phyloP scores from a whole-genome alignment of 78 protist genomes.

The Protostelium mycophagum region DNA sequence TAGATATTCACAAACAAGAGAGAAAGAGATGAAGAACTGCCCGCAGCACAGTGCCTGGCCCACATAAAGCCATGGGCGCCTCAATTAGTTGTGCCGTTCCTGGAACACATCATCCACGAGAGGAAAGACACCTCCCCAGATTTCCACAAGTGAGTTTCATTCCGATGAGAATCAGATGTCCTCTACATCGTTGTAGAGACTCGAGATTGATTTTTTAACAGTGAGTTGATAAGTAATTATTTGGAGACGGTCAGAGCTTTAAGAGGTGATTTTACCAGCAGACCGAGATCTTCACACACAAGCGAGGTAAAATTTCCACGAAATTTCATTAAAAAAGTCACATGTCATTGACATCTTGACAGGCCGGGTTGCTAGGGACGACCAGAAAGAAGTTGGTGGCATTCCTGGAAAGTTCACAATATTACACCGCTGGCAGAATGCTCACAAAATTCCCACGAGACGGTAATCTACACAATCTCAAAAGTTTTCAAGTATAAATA shows the following conservation, averaged over 20 bases:
- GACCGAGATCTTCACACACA: neutral
- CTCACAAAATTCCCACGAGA: conserved; percentile 48
- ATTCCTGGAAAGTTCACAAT: conserved; percentile 56
- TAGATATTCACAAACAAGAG: conserved; percentile 47
- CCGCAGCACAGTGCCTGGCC: conserved; percentile 29
- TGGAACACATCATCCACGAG: conserved; percentile 38
- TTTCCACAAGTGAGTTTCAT: no score
- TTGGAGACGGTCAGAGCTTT: conserved; percentile 13
- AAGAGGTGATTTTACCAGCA: neutral
- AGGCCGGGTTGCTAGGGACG: conserved; percentile 30
- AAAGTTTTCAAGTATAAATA: no score
- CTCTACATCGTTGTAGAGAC: no score
- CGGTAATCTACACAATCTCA: neutral
- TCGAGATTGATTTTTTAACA: no score
- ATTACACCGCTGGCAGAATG: conserved; percentile 57
- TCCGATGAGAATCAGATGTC: no score
- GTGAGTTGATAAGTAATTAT: conserved; percentile 42
- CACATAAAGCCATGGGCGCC: conserved; percentile 46
- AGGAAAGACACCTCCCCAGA: conserved; percentile 45
- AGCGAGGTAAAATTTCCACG: neutral
- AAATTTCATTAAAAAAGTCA: no score
- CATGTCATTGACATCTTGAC: neutral
- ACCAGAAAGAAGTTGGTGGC: conserved; percentile 28
- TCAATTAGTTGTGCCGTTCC: conserved; percentile 21
- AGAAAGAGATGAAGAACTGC: conserved; percentile 44